These are phyloP conservation scores for Tuctoria greenei DNA, from an alignment of 176 grass and related monocot species.

Conservation along the genomic window DNA sequence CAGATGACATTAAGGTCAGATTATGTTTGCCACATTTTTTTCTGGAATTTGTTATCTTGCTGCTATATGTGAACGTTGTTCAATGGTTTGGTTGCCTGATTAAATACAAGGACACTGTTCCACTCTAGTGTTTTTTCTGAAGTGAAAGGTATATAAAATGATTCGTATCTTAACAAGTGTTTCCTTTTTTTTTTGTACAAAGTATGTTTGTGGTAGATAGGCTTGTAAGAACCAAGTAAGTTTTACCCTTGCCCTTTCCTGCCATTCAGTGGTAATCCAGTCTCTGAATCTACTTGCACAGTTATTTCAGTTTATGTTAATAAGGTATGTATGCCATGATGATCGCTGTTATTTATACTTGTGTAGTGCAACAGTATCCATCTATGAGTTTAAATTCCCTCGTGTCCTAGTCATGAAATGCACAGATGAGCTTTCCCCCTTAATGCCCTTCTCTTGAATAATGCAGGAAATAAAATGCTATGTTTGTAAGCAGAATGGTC, in stretches of 20 bases:
- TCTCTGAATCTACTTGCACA: constrained; percentile 1
- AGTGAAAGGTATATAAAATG: background rate
- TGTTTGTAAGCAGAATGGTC: constrained; percentile 73
- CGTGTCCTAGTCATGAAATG: background rate
- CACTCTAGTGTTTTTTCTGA: background rate
- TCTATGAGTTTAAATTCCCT: constrained; percentile 6
- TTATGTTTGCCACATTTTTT: background rate
- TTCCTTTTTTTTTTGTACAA: background rate
- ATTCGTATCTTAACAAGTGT: constrained; percentile 7
- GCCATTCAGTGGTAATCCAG: background rate
- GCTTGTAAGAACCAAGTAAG: background rate
- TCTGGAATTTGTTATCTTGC: constrained; percentile 4
- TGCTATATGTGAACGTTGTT: background rate
- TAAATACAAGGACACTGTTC: background rate
- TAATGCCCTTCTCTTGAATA: constrained; percentile 33
- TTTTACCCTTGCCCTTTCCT: constrained; percentile 3
- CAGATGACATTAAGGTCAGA: constrained; percentile 73
- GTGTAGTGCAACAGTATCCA: constrained; percentile 21
- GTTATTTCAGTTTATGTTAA: background rate
- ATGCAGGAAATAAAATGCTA: constrained; percentile 94
- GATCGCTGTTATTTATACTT: background rate
- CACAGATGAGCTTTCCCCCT: constrained; percentile 11
- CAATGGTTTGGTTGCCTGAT: background rate
- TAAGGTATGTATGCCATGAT: background rate
- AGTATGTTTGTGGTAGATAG: background rate